Conservation (phyloP, 192 early-diverging fungal species). For the Phycomyces blakesleeanus region DNA sequence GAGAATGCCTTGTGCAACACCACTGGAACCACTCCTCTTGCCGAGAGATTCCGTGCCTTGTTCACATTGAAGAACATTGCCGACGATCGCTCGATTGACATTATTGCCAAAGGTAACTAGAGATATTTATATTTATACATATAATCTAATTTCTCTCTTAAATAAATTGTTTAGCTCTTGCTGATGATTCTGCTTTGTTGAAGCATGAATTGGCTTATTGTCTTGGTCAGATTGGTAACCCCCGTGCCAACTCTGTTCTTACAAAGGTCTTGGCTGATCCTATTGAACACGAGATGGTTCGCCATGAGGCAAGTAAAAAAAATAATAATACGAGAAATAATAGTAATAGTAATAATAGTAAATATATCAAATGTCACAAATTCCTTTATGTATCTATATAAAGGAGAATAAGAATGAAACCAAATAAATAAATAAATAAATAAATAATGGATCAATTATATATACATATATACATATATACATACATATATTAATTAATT, state of each 20-base stretch:
- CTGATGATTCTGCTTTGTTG: constrained; percentile 81
- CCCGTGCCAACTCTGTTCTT: constrained; percentile 68
- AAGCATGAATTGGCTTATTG: constrained; percentile 97
- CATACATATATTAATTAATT: neutral
- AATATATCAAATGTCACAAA: too few relatives aligned
- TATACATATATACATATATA: neutral
- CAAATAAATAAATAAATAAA: too few relatives aligned
- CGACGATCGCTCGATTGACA: constrained; percentile 69
- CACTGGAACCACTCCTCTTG: constrained; percentile 62
- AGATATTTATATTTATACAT: neutral
- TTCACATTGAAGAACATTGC: constrained; percentile 87
- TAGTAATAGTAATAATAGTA: too few relatives aligned
- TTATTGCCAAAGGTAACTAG: constrained; percentile 70
- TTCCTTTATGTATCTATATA: too few relatives aligned
- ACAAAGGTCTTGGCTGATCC: constrained; percentile 60
- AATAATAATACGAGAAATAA: too few relatives aligned
- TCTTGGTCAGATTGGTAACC: constrained; percentile 91
- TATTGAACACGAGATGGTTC: constrained; percentile 87
- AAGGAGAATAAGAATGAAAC: too few relatives aligned
- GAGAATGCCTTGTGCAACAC: constrained; percentile 59
- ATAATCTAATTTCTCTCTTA: neutral
- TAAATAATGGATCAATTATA: too few relatives aligned
- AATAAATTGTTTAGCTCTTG: constrained; percentile 45
- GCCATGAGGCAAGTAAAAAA: constrained; percentile 76
- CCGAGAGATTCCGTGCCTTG: constrained; percentile 86